Base-by-base conservation (phyloP, 2,329 filamentous ascomycete species). In the Aspergillus oerlinghausenensis region DNA sequence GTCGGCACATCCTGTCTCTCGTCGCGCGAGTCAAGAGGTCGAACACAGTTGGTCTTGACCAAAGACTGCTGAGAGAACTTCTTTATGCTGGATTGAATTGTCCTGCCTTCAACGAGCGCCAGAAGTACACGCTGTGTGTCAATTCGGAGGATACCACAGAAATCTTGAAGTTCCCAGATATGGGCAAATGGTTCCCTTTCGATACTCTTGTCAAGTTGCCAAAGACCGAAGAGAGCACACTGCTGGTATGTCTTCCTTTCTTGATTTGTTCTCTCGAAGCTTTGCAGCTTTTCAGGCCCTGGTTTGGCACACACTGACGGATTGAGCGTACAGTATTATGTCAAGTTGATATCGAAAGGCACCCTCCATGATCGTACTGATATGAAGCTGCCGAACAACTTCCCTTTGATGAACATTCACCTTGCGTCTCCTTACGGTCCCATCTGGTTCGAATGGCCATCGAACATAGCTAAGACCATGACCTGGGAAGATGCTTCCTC, bases 1-100 rank as follows among this genome's bases (percentile, higher is more conserved):
- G 64, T 54, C 80, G 80, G 26, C 86, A 87, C 69, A 85, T 93
- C 68, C 81, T 80, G 53, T 86, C 91, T 65, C 81, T 93, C 68
- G 84, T 84, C 61, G 88, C 88, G 62, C 79, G 84, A 48, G 75
- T 88, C 51, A 77, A 85, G 75, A 65, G 62, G 38, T 55, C 58
- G 6, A 65, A 67, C 21, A 69, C 65, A 2, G 68, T 77, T 51
- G 75, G 75, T 3, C 68, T 79, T 47, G 71, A 75, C 52, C 60
- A 66, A 40, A 71, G 69, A 49, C 63, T 79, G 17, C 54, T 77
- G 19, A 54, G 63, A 17, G 74, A 78, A 50, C 65, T 79, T 14
- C 63, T 78, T 26, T 66, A 69, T 21, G 72, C 75, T 5, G 75
- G 75, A 9, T 60, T 78, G 4, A 69, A 68, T 8, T 78, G 76